Percentiles rank a stretch among this genome's conserved stretches.
Conservation (phyloP, 2,329 filamentous ascomycete genomes). For the Claviceps digitariae region DNA sequence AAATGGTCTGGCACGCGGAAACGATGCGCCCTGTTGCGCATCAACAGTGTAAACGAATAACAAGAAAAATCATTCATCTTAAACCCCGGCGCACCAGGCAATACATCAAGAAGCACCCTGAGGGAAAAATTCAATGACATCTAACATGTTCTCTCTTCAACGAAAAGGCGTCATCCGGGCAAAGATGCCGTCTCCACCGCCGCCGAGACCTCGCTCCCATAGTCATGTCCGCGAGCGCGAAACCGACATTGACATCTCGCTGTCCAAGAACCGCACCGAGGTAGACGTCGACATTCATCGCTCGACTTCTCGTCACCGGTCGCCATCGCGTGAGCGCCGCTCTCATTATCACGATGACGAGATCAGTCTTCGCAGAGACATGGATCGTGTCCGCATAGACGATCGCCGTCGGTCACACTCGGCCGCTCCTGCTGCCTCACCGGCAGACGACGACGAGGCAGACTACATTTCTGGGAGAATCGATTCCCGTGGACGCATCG, state of each 20-base stretch:
- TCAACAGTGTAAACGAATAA: not conserved
- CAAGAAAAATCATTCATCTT: not conserved
- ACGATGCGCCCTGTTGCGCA: too few species aligned
- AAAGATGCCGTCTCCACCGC: slow-evolving; percentile 31
- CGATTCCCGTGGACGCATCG: slow-evolving; percentile 49
- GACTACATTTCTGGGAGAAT: slow-evolving; percentile 45
- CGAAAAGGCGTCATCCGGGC: slow-evolving; percentile 30
- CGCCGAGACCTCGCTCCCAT: slow-evolving; percentile 23
- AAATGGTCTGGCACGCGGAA: too few species aligned
- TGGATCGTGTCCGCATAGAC: slow-evolving; percentile 31
- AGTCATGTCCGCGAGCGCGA: slow-evolving; percentile 25
- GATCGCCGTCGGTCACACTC: slow-evolving; percentile 36
- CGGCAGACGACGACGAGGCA: slow-evolving; percentile 47
- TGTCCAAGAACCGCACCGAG: slow-evolving; percentile 40
- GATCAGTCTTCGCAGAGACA: slow-evolving; percentile 47
- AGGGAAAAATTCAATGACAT: too few species aligned
- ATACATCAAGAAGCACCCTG: too few species aligned
- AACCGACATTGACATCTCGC: slow-evolving; percentile 49
- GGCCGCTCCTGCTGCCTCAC: slow-evolving; percentile 28
- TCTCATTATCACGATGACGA: slow-evolving; percentile 47
- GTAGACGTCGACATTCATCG: slow-evolving; percentile 45
- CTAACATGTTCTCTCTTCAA: not conserved
- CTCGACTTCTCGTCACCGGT: slow-evolving; percentile 17
- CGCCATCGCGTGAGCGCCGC: slow-evolving; percentile 25
- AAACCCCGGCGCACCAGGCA: too few species aligned